Percentiles rank a stretch among this genome's conserved stretches.
Evolutionary conservation across 148 eudicot genomes (phyloP).

Genomic region (Cornus florida): DNA sequence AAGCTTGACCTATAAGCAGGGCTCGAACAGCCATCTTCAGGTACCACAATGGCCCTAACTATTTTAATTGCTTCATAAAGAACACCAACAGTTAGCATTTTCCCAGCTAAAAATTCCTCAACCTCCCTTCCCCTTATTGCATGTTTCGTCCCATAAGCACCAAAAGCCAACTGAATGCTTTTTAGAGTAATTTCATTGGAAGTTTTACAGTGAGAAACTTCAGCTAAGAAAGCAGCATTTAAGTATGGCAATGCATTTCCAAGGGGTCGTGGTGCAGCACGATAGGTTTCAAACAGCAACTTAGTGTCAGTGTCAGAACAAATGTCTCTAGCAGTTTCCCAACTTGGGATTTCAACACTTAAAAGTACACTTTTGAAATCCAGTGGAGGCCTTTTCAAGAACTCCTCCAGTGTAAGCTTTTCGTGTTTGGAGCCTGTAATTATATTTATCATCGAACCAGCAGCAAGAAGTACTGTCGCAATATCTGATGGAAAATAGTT

Average conservation of each 20-base stretch:
- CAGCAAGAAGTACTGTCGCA: slow-evolving; percentile 75
- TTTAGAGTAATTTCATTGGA: slow-evolving; percentile 35
- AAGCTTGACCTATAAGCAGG: slow-evolving; percentile 70
- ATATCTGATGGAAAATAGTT: slow-evolving; percentile 82
- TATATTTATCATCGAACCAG: slow-evolving; percentile 52
- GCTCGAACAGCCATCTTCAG: slow-evolving; percentile 57
- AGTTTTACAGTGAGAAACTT: slow-evolving; percentile 34
- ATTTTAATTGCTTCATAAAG: slow-evolving; percentile 56
- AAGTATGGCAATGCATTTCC: slow-evolving; percentile 83
- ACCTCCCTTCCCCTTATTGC: slow-evolving; percentile 67
- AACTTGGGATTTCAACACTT: slow-evolving; percentile 61
- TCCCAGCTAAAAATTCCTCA: slow-evolving; percentile 63
- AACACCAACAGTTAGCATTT: slow-evolving; percentile 36
- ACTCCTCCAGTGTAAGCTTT: slow-evolving; percentile 62
- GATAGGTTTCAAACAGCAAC: slow-evolving; percentile 68
- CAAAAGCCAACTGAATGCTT: slow-evolving; percentile 64
- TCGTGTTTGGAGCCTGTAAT: slow-evolving; percentile 35
- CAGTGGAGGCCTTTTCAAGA: slow-evolving; percentile 55
- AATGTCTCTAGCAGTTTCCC: slow-evolving; percentile 22
- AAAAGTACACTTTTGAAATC: slow-evolving; percentile 55
- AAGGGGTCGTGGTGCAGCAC: slow-evolving; percentile 88
- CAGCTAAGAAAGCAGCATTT: slow-evolving; percentile 85
- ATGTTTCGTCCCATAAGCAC: slow-evolving; percentile 74
- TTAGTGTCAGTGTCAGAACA: slow-evolving; percentile 27
- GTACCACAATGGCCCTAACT: slow-evolving; percentile 50